Base-by-base conservation (phyloP, 108 stramenopile genomes). In the Epithemia pelagica region DNA sequence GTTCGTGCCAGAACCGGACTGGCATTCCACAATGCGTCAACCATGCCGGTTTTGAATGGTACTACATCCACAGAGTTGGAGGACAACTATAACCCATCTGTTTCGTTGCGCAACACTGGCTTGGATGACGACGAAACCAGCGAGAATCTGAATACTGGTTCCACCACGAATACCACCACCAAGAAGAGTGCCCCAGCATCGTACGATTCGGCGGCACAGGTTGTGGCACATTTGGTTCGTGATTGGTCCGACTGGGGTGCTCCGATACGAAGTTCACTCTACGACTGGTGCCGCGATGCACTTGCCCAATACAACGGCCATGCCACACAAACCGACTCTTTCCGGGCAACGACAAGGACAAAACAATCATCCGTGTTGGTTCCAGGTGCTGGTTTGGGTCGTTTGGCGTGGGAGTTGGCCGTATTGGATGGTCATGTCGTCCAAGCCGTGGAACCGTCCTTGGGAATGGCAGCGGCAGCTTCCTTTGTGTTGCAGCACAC, bases 311-410 rank as follows among this genome's bases (percentile, higher is more conserved):
- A 74, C 59, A 52, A 67, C 30, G 69, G n/a, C 22, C 8, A n/a
- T n/a, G n/a, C n/a, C n/a, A 56, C n/a, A 24, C 54, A 8, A 10
- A 23, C 61, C 10, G 18, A 26, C 8, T 62, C 61, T 8, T 62
- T 62, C 29, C 61, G 10, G 27, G 15, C 27, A 61, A 28, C 27
- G 2, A 15, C 53, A 61, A 24, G 28, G 58, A 21, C 31, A 22
- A 21, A 56, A 58, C n/a, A 62, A 27, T 24, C 8, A 23, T 5
- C 22, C 0, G 73, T 92, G 0, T 60, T 93, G 27, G 85, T 93
- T 27, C 87, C 88, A 21, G 91, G 91, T 28, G 80, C 91, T 28
- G 91, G 91, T 2, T 68, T 88, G 70, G 91, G 82, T n/a, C 66
- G 91, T 54, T 68, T 93, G 32, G 91, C 91, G n/a, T 83, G 74